Percentiles rank a stretch among this genome's conserved stretches.
These are phyloP conservation scores for Pseudogymnoascus sp. DNA, from an alignment of 2,329 filamentous ascomycete genomes.

Conservation along the genomic window DNA sequence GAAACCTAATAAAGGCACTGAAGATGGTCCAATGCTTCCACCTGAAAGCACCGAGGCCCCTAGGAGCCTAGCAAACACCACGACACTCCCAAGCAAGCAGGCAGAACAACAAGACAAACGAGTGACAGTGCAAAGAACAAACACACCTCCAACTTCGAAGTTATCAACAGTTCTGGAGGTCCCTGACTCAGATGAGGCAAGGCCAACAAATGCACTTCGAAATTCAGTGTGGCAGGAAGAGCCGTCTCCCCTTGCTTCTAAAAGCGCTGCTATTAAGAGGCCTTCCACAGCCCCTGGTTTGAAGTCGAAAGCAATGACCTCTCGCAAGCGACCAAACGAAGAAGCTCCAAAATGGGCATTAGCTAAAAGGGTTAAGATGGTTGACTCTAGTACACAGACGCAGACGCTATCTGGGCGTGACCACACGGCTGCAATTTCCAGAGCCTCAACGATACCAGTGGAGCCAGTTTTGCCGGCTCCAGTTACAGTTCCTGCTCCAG, in stretches of 20 bases:
- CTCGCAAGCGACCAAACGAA: constrained; percentile 16
- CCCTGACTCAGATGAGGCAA: neutral
- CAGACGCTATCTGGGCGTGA: constrained; percentile 18
- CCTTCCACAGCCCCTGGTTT: constrained; percentile 16
- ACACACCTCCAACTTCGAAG: neutral
- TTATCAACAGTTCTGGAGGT: neutral
- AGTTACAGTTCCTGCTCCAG: constrained; percentile 9
- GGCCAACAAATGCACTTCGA: neutral
- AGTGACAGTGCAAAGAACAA: neutral
- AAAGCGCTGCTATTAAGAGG: constrained; percentile 16
- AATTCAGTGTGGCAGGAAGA: constrained; percentile 9
- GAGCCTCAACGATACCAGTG: neutral
- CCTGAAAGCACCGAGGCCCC: neutral
- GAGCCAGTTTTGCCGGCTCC: neutral
- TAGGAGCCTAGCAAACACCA: neutral
- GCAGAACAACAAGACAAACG: neutral
- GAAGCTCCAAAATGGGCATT: neutral
- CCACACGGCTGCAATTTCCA: constrained; percentile 13
- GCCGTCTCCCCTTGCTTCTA: constrained; percentile 19
- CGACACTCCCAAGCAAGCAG: constrained; percentile 15
- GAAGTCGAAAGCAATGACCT: constrained; percentile 18
- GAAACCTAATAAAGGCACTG: neutral
- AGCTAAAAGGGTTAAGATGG: constrained; percentile 26
- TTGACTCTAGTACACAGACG: constrained; percentile 27
- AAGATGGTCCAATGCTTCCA: neutral